Conservation (phyloP, 768 basidiomycete species). For the Pleurotus giganteus region DNA sequence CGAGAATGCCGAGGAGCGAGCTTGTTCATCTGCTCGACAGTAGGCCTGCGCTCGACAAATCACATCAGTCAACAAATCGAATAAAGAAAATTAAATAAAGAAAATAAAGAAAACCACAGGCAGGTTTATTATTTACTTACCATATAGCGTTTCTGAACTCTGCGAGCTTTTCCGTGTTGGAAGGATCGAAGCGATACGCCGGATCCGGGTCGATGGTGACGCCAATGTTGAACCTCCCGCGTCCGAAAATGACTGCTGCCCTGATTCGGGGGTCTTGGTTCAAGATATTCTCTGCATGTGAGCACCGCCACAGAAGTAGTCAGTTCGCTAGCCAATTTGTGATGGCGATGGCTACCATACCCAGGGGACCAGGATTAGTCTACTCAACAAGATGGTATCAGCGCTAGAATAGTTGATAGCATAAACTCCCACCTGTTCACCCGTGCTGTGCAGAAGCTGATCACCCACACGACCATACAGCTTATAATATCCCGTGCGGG, state of each 20-base stretch:
- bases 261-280: slow-evolving; percentile 17
- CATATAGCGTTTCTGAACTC: slow-evolving; percentile 4
- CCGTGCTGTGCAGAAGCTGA: slow-evolving; percentile 18
- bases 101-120: too few relatives aligned
- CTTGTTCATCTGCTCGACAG: slow-evolving; percentile 20
- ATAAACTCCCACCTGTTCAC: slow-evolving; percentile 15
- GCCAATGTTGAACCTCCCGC: slow-evolving; percentile 26
- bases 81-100: too few relatives aligned
- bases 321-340: too few relatives aligned
- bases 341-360: slow-evolving; percentile 15
- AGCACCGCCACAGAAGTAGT: too few relatives aligned
- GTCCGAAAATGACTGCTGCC: slow-evolving; percentile 28
- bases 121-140: neutral
- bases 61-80: too few relatives aligned
- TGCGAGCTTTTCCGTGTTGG: slow-evolving; percentile 7
- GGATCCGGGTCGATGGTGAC: slow-evolving; percentile 25
- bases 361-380: slow-evolving; percentile 30
- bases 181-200: slow-evolving; percentile 14
- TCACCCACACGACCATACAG: slow-evolving; percentile 21
- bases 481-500: slow-evolving; percentile 17
- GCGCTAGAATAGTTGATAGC: too few relatives aligned
- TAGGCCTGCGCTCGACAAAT: slow-evolving; percentile 18
- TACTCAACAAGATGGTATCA: neutral
- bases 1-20: slow-evolving; percentile 25
- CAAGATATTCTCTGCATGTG: slow-evolving; percentile 19